These are phyloP conservation scores for Saccharomycopsis olivae DNA, from an alignment of 805 yeast genomes.

Conservation along the genomic window DNA sequence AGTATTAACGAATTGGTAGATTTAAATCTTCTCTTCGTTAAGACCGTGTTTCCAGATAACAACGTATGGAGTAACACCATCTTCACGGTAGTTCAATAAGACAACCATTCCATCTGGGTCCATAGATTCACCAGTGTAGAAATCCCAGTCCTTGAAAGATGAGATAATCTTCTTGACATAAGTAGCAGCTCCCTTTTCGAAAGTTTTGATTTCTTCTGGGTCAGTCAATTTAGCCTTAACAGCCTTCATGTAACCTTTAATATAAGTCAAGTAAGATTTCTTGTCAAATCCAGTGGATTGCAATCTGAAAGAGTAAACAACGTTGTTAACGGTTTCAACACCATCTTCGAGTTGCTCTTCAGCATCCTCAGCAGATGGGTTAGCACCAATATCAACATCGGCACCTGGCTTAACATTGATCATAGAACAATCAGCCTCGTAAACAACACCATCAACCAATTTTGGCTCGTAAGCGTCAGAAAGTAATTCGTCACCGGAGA, in stretches of 20 bases:
- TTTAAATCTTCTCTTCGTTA: slow-evolving; percentile 81
- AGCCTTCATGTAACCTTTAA: slow-evolving; percentile 98
- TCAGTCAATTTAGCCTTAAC: slow-evolving; percentile 76
- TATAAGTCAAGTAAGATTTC: slow-evolving; percentile 92
- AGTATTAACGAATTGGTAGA: no score
- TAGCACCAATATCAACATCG: slow-evolving; percentile 97
- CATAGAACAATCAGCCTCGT: slow-evolving; percentile 95
- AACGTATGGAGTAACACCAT: slow-evolving; percentile 95
- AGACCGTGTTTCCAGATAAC: slow-evolving; percentile 99
- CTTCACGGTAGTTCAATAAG: slow-evolving; percentile 99
- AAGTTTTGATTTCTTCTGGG: slow-evolving; percentile 80
- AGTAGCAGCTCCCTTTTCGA: slow-evolving; percentile 95
- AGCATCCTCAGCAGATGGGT: slow-evolving; percentile 97
- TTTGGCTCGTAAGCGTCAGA: slow-evolving; percentile 94
- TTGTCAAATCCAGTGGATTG: slow-evolving; percentile 95
- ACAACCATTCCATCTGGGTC: slow-evolving; percentile 99
- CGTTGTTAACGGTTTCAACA: slow-evolving; percentile 90
- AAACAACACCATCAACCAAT: slow-evolving; percentile 82
- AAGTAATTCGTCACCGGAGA: slow-evolving; percentile 91
- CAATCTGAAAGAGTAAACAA: slow-evolving; percentile 97
- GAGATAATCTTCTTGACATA: slow-evolving; percentile 94
- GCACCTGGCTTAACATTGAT: slow-evolving; percentile 75
- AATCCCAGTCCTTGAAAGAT: slow-evolving; percentile 98
- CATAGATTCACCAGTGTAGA: slow-evolving; percentile 99
- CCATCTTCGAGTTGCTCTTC: slow-evolving; percentile 76